Evolutionary conservation across 345 rosid species (phyloP).

Genomic region (Lenwebbia sp.): DNA sequence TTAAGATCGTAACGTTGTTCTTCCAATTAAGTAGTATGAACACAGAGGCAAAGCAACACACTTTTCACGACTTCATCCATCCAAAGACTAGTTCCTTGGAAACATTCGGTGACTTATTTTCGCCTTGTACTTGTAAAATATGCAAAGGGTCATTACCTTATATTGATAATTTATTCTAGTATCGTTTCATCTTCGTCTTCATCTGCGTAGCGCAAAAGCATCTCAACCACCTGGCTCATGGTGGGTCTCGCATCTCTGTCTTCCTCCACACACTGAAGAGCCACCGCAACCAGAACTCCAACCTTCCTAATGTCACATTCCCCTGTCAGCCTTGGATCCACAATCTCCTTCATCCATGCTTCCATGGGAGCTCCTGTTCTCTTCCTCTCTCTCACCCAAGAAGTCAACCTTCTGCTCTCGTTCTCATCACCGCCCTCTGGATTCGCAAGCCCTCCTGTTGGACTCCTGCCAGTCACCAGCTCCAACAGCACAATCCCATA

Average conservation of each 20-base stretch:
- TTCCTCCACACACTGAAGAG: slow-evolving; percentile 10
- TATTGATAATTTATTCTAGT: neutral
- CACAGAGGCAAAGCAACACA: neutral
- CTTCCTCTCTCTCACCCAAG: slow-evolving; percentile 1
- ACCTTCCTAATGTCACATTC: neutral
- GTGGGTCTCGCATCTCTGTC: slow-evolving; percentile 13
- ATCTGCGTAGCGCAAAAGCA: neutral
- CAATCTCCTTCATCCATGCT: slow-evolving; percentile 1
- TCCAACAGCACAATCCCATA: slow-evolving; percentile 22
- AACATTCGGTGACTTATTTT: neutral
- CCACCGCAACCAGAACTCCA: slow-evolving; percentile 5
- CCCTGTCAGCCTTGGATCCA: slow-evolving; percentile 8
- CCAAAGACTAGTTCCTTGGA: neutral
- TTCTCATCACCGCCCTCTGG: neutral
- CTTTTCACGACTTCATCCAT: neutral
- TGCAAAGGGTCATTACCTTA: neutral
- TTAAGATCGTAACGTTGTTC: neutral
- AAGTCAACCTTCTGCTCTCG: neutral
- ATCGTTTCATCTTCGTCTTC: neutral
- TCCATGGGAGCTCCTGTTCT: neutral
- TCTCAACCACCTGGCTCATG: slow-evolving; percentile 17
- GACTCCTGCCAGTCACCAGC: slow-evolving; percentile 1
- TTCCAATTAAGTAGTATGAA: neutral
- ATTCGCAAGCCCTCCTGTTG: neutral
- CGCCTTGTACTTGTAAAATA: neutral